A percentile compares a stretch with the other conserved stretches of the same genome.
Conservation (phyloP, 179 eudicot genomes). For the Actinidia arguta region DNA sequence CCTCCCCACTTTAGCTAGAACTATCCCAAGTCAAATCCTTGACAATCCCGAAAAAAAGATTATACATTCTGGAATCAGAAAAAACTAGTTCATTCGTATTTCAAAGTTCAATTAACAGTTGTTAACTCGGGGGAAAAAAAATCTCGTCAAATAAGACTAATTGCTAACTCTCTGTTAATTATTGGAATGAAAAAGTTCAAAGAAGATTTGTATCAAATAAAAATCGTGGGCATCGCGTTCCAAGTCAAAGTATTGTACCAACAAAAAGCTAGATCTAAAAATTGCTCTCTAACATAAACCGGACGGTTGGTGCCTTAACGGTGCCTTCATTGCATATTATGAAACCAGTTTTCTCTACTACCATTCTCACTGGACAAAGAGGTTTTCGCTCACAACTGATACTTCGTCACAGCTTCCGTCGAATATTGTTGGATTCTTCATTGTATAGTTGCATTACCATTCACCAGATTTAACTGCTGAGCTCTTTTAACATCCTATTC, state of each 20-base stretch:
- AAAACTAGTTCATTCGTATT: neutral
- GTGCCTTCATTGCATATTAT: neutral
- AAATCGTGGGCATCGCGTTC: neutral
- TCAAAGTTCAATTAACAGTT: neutral
- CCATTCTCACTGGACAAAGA: neutral
- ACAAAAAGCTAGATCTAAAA: neutral
- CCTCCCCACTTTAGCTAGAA: conserved; percentile 11
- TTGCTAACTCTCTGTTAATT: neutral
- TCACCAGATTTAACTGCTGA: too few relatives aligned
- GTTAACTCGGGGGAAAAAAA: neutral
- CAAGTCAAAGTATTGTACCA: neutral
- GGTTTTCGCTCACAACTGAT: neutral
- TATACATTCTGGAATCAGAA: neutral
- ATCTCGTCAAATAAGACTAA: neutral
- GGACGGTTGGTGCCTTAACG: neutral
- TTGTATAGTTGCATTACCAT: neutral
- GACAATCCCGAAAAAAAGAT: neutral
- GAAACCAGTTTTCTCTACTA: neutral
- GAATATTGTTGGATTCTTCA: neutral
- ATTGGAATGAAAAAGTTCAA: neutral
- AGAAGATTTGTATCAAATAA: neutral
- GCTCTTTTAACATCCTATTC: neutral
- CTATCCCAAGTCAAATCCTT: neutral
- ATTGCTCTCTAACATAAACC: neutral
- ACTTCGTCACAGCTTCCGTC: neutral